A percentile compares a stretch with the other conserved stretches of the same genome.
Evolutionary conservation across 495 filamentous ascomycete genomes (phyloP).

Genomic region (Xylaria scruposa): DNA sequence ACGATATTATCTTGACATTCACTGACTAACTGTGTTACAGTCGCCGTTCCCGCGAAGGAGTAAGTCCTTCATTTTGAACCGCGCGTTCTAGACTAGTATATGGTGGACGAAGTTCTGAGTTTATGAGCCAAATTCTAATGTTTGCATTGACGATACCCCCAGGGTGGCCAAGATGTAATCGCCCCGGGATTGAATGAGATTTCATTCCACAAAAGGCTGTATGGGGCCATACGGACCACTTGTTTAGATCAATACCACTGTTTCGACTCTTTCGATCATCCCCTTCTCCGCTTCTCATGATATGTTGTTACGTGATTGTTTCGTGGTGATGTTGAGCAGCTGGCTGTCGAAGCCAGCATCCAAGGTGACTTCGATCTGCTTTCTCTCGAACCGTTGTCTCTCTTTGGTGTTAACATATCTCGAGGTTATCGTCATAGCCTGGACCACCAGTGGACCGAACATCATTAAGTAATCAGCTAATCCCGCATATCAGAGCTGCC

Average conservation of each 20-base stretch:
- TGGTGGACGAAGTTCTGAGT: constrained; percentile 13
- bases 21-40: constrained; percentile 6
- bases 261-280: constrained; percentile 15
- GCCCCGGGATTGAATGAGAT: constrained; percentile 19
- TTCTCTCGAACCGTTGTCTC: background rate
- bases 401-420: background rate
- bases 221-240: constrained; percentile 25
- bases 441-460: background rate
- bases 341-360: background rate
- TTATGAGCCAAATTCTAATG: constrained; percentile 26
- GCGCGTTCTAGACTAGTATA: constrained; percentile 10
- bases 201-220: constrained; percentile 17
- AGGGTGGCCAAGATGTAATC: constrained; percentile 39
- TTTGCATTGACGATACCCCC: constrained; percentile 37
- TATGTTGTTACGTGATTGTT: background rate
- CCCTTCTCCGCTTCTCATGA: background rate
- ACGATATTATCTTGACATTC: background rate
- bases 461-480: background rate
- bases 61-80: constrained; percentile 33
- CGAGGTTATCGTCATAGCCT: background rate
- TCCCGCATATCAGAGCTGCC: background rate
- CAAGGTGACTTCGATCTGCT: background rate
- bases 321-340: background rate
- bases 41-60: constrained; percentile 36
- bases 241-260: constrained; percentile 30